Evolutionary conservation across 164 flowering plant species (phyloP).

Genomic region (Liriodendron chinense): DNA sequence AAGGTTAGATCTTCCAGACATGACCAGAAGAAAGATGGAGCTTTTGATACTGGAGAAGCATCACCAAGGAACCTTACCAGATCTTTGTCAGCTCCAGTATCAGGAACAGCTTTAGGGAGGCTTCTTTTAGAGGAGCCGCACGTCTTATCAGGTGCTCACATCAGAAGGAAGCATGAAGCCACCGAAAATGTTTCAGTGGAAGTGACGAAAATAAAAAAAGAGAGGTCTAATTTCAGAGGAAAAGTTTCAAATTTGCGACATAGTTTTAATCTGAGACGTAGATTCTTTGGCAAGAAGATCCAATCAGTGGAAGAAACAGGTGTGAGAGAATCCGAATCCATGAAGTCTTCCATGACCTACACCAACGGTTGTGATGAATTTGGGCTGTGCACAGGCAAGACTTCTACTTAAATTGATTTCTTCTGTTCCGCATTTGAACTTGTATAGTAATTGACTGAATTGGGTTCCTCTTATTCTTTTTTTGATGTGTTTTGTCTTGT

Average conservation of each 20-base stretch:
- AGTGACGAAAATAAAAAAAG: conserved; percentile 52
- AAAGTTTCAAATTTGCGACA: conserved; percentile 68
- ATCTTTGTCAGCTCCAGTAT: conserved; percentile 90
- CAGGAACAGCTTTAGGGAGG: conserved; percentile 90
- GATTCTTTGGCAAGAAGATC: conserved; percentile 66
- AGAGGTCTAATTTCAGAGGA: conserved; percentile 63
- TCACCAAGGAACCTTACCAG: conserved; percentile 84
- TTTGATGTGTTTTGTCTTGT: conserved; percentile 2
- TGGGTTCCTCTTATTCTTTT: neutral
- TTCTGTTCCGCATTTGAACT: neutral
- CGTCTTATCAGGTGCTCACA: conserved; percentile 73
- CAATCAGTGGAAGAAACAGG: conserved; percentile 41
- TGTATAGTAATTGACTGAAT: neutral
- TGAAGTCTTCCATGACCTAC: conserved; percentile 49
- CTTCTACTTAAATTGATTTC: neutral
- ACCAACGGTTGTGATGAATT: conserved; percentile 50
- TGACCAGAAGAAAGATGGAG: conserved; percentile 32
- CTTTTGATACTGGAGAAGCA: conserved; percentile 28
- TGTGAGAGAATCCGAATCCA: conserved; percentile 21
- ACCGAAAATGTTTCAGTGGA: conserved; percentile 39
- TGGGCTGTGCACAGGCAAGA: conserved; percentile 55
- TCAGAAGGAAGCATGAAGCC: conserved; percentile 82
- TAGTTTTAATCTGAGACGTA: conserved; percentile 56
- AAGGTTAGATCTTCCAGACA: conserved; percentile 68
- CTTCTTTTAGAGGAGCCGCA: conserved; percentile 90